Base-by-base conservation (phyloP, 2,329 filamentous ascomycete genomes). In the Fusarium clavum region DNA sequence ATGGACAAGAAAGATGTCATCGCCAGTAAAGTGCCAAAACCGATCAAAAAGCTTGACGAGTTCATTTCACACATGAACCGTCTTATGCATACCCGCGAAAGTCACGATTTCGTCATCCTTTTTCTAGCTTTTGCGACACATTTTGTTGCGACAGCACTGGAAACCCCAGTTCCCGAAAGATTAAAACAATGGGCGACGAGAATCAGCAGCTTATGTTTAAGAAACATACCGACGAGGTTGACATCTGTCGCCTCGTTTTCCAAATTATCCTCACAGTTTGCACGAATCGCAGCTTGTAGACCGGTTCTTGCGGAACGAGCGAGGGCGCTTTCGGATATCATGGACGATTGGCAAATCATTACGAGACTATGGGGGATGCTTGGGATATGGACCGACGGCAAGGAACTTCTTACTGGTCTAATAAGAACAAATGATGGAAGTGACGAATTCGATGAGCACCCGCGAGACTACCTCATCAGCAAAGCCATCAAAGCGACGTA, bases 281-380 rank as follows among this genome's bases (percentile, higher is more conserved):
- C 43, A 6, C 38, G 1, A 8, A 30, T 9, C 18, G 18, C 1
- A 18, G 18, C 22, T 0, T 45, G 22, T 9, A 61, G 14, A 5
- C 8, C 25, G 2, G 12, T 22, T 1, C 12, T 67, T 22, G 56
- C 64, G 4, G 52, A 69, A 14, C 43, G 69, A 10, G 8, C 58
- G 1, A 56, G 61, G 12, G 64, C 69, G 1, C 9, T 71, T 2
- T 48, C 66, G 2, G 16, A 66, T 40, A 48, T 71, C 14, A 11
- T 71, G n/a, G 69, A 72, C n/a, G 69, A 72, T 8, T 71, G 69
- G 69, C 69, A 71, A 5, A 66, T 64, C 3, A 59, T 71, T 3
- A 72, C 61, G 12, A 45, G 69, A 8, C 13, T 71, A 14, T 71
- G 69, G 69, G 69, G 69, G 0, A 10, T 69, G 3, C 3, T 71